Conservation (phyloP, 2,329 filamentous ascomycete species). For the Stenocarpella maydis region DNA sequence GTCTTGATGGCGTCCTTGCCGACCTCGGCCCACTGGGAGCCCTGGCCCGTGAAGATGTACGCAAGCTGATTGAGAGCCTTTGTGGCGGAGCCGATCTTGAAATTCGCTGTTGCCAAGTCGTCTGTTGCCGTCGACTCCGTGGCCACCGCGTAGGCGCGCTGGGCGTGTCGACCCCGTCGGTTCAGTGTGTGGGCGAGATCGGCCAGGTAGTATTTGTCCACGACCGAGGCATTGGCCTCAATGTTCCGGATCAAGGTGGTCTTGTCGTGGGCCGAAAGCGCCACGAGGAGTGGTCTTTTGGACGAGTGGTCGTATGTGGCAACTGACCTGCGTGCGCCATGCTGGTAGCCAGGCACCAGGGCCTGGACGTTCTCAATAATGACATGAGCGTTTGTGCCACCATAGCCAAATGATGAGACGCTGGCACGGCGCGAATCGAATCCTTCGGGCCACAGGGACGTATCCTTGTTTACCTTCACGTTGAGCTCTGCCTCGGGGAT, state of each 20-base stretch:
- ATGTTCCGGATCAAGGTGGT: neutral
- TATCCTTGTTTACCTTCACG: neutral
- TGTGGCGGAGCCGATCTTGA: no score
- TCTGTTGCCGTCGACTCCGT: no score
- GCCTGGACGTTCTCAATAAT: constrained; percentile 55
- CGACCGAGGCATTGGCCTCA: constrained; percentile 1
- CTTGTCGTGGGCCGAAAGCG: neutral
- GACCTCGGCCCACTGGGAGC: no score
- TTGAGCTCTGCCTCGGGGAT: neutral
- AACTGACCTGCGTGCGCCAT: no score
- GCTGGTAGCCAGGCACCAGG: neutral
- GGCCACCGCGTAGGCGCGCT: no score
- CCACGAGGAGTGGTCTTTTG: neutral
- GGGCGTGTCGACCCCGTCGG: no score
- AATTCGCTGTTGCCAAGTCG: no score
- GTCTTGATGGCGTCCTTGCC: no score
- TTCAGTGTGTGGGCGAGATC: constrained; percentile 1
- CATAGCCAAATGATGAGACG: constrained; percentile 48
- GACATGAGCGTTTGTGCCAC: constrained; percentile 49
- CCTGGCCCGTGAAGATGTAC: no score
- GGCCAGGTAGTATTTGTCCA: neutral
- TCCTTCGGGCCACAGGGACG: neutral
- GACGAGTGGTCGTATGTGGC: neutral
- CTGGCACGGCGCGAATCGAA: constrained; percentile 36
- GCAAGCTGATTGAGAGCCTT: no score